A percentile compares a stretch with the other conserved stretches of the same genome.
These are phyloP conservation scores for Paraconiothyrium brasiliense DNA, from an alignment of 2,329 filamentous ascomycete species.

Conservation along the genomic window DNA sequence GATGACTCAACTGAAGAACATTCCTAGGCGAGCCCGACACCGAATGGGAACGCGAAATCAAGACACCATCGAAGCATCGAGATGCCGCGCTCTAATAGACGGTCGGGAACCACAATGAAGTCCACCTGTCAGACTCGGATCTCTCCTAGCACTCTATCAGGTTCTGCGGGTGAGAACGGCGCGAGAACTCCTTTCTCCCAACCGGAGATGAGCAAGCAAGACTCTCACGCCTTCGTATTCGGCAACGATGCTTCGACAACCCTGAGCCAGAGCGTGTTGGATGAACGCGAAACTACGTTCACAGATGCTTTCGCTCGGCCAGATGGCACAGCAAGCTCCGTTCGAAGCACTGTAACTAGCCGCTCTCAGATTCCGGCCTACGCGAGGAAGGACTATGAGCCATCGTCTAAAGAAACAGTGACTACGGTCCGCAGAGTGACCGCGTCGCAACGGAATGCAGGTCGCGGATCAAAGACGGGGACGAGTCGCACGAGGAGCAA, in stretches of 20 bases:
- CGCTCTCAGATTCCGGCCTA: not conserved
- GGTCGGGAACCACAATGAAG: not conserved
- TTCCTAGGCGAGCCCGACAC: not conserved
- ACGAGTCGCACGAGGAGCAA: not conserved
- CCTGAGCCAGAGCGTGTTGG: not conserved
- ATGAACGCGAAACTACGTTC: not conserved
- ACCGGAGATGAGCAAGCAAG: not conserved
- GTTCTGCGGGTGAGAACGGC: not conserved
- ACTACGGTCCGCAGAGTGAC: not conserved
- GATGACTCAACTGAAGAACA: not conserved
- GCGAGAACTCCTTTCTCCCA: slow-evolving; percentile 5
- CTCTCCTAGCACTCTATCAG: not conserved
- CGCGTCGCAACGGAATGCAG: not conserved
- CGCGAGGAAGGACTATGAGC: not conserved
- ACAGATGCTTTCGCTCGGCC: not conserved
- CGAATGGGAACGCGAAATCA: not conserved
- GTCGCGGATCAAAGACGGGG: not conserved
- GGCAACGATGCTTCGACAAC: not conserved
- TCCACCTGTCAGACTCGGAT: not conserved
- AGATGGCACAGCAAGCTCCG: not conserved
- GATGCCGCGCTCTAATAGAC: not conserved
- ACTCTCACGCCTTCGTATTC: slow-evolving; percentile 6
- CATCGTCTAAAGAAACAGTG: not conserved
- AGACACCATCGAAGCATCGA: not conserved
- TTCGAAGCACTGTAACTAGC: not conserved